A percentile compares a stretch with the other conserved stretches of the same genome.
phyloP scores from a whole-genome alignment of 257 asterid species.

The Coffea eugenioides region DNA sequence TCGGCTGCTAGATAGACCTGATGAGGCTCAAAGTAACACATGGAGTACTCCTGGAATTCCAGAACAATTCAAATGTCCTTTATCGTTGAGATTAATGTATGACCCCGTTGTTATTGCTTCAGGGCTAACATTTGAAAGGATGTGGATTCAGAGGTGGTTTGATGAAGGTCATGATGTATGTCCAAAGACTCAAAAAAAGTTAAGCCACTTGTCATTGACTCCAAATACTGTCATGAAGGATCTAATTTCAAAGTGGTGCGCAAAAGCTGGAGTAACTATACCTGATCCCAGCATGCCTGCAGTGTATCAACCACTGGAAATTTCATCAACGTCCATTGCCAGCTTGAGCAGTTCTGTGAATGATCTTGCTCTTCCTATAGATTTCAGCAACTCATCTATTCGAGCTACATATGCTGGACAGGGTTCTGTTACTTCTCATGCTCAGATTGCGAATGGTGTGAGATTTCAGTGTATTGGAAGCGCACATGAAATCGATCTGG shows the following conservation, averaged over 20 bases:
- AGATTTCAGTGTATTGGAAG: slow-evolving; percentile 14
- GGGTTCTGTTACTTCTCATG: slow-evolving; percentile 27
- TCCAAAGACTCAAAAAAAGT: slow-evolving; percentile 57
- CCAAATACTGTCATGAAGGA: slow-evolving; percentile 61
- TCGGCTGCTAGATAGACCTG: slow-evolving; percentile 26
- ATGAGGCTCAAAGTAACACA: slow-evolving; percentile 35
- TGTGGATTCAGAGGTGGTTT: slow-evolving; percentile 87
- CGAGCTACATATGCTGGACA: slow-evolving; percentile 37
- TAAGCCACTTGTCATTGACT: slow-evolving; percentile 47
- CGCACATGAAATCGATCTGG: slow-evolving; percentile 32
- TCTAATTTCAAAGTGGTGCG: slow-evolving; percentile 64
- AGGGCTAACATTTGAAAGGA: slow-evolving; percentile 80
- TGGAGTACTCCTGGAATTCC: slow-evolving; percentile 49
- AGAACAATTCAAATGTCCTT: slow-evolving; percentile 68
- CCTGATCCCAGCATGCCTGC: slow-evolving; percentile 45
- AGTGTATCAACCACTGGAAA: slow-evolving; percentile 38
- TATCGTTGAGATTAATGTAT: slow-evolving; percentile 70
- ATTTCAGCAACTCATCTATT: slow-evolving; percentile 52
- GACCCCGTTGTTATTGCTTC: slow-evolving; percentile 89
- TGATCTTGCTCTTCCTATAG: slow-evolving; percentile 56
- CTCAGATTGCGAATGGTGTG: slow-evolving; percentile 22
- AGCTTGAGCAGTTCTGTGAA: slow-evolving; percentile 70
- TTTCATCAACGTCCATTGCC: slow-evolving; percentile 55
- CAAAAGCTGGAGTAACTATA: slow-evolving; percentile 34
- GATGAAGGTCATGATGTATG: slow-evolving; percentile 70